Evolutionary conservation across 768 basidiomycete genomes (phyloP).

Genomic region (Wakefieldia striispora): DNA sequence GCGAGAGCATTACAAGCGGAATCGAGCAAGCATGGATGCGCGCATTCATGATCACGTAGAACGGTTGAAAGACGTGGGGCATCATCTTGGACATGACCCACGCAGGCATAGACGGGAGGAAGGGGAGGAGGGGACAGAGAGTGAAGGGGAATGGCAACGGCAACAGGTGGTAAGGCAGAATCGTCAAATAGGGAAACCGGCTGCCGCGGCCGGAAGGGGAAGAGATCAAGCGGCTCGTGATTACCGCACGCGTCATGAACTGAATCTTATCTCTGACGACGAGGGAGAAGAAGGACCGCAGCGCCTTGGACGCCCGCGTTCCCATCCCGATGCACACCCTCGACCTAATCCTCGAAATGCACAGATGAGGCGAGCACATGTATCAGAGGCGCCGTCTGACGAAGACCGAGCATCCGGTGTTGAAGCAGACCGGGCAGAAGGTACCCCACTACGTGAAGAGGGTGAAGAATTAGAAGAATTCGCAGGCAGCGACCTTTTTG

Average conservation of each 20-base stretch:
- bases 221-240: background rate
- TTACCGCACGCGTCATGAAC: conserved; percentile 1
- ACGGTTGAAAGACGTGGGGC: conserved; percentile 9
- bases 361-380: conserved; percentile 16
- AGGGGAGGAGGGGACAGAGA: conserved; percentile 8
- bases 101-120: conserved; percentile 18
- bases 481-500: conserved; percentile 23
- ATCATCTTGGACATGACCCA: conserved; percentile 22
- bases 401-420: background rate
- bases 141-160: background rate
- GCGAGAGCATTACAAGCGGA: conserved; percentile 57
- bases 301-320: conserved; percentile 14
- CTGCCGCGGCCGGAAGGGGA: background rate
- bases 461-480: conserved; percentile 5
- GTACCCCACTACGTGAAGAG: background rate
- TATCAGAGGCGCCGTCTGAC: background rate
- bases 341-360: background rate
- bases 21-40: conserved; percentile 40
- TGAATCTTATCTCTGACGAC: conserved; percentile 3
- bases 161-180: conserved; percentile 1
- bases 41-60: conserved; percentile 35
- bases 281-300: conserved; percentile 5
- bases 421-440: background rate
- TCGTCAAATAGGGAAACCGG: background rate
- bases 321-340: conserved; percentile 7